These are phyloP conservation scores for Alternaria conjuncta DNA, from an alignment of 2,329 filamentous ascomycete genomes.

Conservation along the genomic window DNA sequence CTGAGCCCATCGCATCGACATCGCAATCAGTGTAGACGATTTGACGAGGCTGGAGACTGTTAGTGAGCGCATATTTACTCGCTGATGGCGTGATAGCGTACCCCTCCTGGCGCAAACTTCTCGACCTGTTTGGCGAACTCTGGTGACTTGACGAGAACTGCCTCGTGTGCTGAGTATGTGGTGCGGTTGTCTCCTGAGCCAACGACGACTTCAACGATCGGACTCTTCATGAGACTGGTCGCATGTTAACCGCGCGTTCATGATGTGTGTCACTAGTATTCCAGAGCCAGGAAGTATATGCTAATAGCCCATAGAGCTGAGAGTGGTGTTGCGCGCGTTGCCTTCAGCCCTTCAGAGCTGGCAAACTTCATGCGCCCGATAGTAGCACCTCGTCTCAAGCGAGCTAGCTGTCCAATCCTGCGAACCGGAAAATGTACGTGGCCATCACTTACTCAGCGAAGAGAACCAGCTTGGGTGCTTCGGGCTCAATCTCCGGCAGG, in stretches of 20 bases:
- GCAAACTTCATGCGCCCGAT: background rate
- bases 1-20: constrained; percentile 76
- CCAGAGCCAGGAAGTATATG: background rate
- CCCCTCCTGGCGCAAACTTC: constrained; percentile 67
- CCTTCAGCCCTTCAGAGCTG: background rate
- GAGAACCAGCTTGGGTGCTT: constrained; percentile 48
- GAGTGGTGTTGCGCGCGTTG: background rate
- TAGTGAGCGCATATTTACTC: background rate
- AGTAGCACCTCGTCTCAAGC: background rate
- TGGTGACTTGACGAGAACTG: constrained; percentile 74
- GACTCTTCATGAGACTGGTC: constrained; percentile 55
- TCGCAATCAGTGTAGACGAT: constrained; percentile 73
- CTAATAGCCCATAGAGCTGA: background rate
- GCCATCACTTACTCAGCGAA: constrained; percentile 54
- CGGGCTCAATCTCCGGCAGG: constrained; percentile 54
- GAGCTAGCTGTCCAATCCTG: background rate
- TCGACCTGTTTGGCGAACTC: constrained; percentile 72
- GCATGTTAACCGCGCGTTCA: constrained; percentile 17
- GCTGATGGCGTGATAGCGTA: constrained; percentile 51
- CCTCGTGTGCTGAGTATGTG: constrained; percentile 79
- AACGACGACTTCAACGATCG: constrained; percentile 55
- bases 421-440: background rate
- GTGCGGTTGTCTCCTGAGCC: constrained; percentile 63
- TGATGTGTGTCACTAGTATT: background rate
- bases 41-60: constrained; percentile 60